Conservation (phyloP, 2,329 filamentous ascomycete genomes). For the Fusarium continuum region DNA sequence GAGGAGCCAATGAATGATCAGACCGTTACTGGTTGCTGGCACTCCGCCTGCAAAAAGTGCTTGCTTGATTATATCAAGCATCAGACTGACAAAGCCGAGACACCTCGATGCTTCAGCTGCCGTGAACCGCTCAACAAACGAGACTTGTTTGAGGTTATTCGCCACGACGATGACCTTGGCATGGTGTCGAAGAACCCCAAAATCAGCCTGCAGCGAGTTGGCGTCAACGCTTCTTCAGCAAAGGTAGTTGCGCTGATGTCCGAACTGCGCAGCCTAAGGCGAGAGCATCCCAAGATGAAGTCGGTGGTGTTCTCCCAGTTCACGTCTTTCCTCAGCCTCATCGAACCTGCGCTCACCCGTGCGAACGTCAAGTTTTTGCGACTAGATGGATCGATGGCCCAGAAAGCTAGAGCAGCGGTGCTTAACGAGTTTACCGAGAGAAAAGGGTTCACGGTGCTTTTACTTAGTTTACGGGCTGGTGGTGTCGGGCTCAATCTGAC, state of each 20-base stretch:
- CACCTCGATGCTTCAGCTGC: constrained; percentile 90
- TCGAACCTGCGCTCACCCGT: constrained; percentile 79
- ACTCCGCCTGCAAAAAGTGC: constrained; percentile 94
- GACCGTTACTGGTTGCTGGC: constrained; percentile 95
- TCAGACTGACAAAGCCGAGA: constrained; percentile 77
- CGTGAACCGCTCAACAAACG: constrained; percentile 81
- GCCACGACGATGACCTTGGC: constrained; percentile 72
- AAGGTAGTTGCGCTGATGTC: constrained; percentile 85
- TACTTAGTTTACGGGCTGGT: constrained; percentile 87
- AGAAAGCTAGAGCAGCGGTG: constrained; percentile 83
- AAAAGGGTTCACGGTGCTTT: constrained; percentile 73
- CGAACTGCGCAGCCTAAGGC: constrained; percentile 75
- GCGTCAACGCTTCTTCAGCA: constrained; percentile 77
- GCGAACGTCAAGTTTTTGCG: constrained; percentile 83
- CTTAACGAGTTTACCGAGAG: constrained; percentile 73
- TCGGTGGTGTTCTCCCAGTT: constrained; percentile 97
- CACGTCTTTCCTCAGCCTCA: constrained; percentile 92
- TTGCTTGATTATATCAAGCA: constrained; percentile 90
- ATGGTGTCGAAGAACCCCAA: constrained; percentile 56
- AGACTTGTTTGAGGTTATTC: constrained; percentile 92
- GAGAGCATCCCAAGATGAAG: constrained; percentile 75
- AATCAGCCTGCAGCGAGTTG: constrained; percentile 69
- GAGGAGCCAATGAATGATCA: constrained; percentile 97
- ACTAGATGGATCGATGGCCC: constrained; percentile 89
- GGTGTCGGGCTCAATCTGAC: constrained; percentile 95